These are phyloP conservation scores for Astragalus membranaceus DNA, from an alignment of 306 rosid genomes.

Conservation along the genomic window DNA sequence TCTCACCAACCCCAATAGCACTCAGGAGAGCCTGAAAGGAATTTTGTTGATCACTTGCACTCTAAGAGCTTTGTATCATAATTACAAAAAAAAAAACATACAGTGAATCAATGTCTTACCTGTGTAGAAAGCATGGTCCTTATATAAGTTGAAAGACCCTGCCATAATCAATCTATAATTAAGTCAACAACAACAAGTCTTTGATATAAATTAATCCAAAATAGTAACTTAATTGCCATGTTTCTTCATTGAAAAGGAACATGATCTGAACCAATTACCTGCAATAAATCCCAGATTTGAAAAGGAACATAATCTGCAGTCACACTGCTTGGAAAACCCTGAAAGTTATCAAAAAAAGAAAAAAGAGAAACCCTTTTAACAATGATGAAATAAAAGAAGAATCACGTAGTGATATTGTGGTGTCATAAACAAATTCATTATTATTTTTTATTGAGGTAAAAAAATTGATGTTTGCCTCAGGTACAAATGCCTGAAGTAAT, in stretches of 20 bases:
- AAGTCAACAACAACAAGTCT: constrained; percentile 9
- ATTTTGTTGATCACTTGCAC: constrained; percentile 3
- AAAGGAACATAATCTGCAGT: constrained; percentile 90
- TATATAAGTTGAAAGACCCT: constrained; percentile 93
- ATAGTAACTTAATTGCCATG: not conserved
- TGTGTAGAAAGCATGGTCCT: constrained; percentile 98
- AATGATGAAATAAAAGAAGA: constrained; percentile 4
- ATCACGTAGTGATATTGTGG: not conserved
- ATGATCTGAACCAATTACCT: constrained; percentile 39
- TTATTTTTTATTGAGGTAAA: not conserved
- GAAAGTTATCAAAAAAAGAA: constrained; percentile 4
- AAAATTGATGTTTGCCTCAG: constrained; percentile 58
- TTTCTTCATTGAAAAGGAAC: not conserved
- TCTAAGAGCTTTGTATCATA: not conserved
- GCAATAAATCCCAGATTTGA: constrained; percentile 92
- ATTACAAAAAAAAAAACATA: not conserved
- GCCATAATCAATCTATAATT: not conserved
- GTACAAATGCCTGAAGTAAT: constrained; percentile 83
- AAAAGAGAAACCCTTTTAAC: not conserved
- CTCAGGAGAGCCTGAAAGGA: constrained; percentile 71
- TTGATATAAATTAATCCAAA: not conserved
- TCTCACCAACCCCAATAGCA: constrained; percentile 97
- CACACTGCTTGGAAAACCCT: constrained; percentile 94
- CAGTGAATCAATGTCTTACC: constrained; percentile 37
- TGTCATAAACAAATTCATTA: not conserved